phyloP scores from a whole-genome alignment of 1,139 yeast species.

The Magnusiomyces sp. region DNA sequence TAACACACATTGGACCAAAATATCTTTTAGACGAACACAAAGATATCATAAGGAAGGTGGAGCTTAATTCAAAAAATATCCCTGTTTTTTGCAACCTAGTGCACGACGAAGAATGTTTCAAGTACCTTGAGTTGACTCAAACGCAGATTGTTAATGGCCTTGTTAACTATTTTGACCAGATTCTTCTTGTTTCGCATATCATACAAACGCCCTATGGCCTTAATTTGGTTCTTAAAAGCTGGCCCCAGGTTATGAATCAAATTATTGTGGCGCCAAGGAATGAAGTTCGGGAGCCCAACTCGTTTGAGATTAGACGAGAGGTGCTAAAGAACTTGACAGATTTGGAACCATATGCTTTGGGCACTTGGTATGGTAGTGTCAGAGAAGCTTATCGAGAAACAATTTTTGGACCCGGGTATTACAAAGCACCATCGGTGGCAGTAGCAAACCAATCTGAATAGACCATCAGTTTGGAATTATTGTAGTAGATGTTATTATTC shows the following conservation, averaged over 20 bases:
- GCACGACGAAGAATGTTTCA: constrained; percentile 14
- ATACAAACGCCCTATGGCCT: constrained; percentile 20
- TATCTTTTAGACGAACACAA: constrained; percentile 17
- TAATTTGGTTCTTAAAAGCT: constrained; percentile 17
- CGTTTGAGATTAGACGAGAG: constrained; percentile 19
- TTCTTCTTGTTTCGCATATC: constrained; percentile 18
- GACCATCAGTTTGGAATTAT: too few species aligned
- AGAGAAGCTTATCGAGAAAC: constrained; percentile 19
- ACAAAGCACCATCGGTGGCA: too few species aligned
- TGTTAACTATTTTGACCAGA: constrained; percentile 20
- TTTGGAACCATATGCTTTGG: constrained; percentile 15
- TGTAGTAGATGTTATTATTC: too few species aligned
- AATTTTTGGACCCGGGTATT: constrained; percentile 13
- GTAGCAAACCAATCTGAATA: too few species aligned
- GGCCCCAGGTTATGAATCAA: constrained; percentile 24
- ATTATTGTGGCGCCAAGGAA: constrained; percentile 15
- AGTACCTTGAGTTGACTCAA: constrained; percentile 12
- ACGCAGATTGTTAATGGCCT: constrained; percentile 13
- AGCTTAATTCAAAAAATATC: constrained; percentile 15
- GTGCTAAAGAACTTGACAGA: constrained; percentile 19
- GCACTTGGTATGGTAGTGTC: constrained; percentile 21
- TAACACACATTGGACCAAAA: constrained; percentile 18
- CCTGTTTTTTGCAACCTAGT: constrained; percentile 17
- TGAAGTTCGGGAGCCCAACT: constrained; percentile 20
- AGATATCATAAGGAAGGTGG: constrained; percentile 12